Conservation (phyloP, 345 rosid genomes). For the Rhodamnia rubescens region DNA sequence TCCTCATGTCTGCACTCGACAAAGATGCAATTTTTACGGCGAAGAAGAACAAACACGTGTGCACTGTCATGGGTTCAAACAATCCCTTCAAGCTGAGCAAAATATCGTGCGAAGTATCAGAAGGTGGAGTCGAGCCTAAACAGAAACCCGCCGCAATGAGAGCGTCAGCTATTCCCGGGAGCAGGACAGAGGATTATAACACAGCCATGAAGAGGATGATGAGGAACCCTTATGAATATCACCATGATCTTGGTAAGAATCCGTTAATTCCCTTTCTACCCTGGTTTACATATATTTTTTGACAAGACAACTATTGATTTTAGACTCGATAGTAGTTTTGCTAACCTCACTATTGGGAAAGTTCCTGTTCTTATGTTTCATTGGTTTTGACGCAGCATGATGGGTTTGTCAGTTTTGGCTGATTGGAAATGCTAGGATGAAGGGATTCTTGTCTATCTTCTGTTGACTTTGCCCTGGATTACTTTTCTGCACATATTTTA, state of each 20-base stretch:
- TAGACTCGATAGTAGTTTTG: neutral
- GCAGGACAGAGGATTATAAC: slow-evolving; percentile 62
- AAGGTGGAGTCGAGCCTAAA: slow-evolving; percentile 14
- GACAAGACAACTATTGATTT: neutral
- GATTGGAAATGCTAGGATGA: neutral
- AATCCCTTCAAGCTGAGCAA: slow-evolving; percentile 9
- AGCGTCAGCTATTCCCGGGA: slow-evolving; percentile 25
- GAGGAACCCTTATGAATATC: slow-evolving; percentile 91
- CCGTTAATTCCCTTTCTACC: neutral
- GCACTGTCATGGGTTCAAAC: neutral
- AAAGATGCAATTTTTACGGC: neutral
- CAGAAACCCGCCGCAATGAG: neutral
- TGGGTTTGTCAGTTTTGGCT: neutral
- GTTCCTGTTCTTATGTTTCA: neutral
- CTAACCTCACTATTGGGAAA: neutral
- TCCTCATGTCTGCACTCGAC: slow-evolving; percentile 5
- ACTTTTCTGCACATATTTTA: neutral
- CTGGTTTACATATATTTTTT: neutral
- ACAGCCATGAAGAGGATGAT: slow-evolving; percentile 78
- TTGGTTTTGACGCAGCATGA: neutral
- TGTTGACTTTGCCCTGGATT: neutral
- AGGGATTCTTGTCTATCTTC: neutral
- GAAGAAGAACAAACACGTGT: neutral
- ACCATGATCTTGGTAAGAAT: slow-evolving; percentile 69
- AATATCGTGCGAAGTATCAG: slow-evolving; percentile 36